These are phyloP conservation scores for Nicotiana knightiana DNA, from an alignment of 257 asterid genomes.

Conservation along the genomic window DNA sequence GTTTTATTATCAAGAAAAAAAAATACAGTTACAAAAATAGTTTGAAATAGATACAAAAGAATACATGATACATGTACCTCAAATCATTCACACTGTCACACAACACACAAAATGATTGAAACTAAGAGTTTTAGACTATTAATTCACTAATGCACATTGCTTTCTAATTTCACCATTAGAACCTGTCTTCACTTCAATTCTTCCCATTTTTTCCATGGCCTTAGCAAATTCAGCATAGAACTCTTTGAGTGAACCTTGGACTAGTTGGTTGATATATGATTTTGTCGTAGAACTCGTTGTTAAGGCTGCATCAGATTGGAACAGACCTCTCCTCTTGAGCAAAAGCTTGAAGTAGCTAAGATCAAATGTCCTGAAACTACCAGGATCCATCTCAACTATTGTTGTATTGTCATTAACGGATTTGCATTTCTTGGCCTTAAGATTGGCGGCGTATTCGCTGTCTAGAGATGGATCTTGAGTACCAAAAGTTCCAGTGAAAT, in stretches of 20 bases:
- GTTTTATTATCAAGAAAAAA: neutral
- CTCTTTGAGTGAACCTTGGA: constrained; percentile 23
- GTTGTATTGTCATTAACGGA: constrained; percentile 32
- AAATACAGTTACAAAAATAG: neutral
- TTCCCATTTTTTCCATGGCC: constrained; percentile 75
- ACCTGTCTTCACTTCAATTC: constrained; percentile 46
- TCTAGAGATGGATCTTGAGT: constrained; percentile 59
- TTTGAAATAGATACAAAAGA: neutral
- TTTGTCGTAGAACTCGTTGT: constrained; percentile 32
- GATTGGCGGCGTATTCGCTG: constrained; percentile 56
- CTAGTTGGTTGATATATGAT: constrained; percentile 28
- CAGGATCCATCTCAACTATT: constrained; percentile 68
- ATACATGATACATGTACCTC: neutral
- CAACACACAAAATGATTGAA: neutral
- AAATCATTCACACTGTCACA: neutral
- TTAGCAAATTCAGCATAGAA: constrained; percentile 44
- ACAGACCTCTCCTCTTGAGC: constrained; percentile 62
- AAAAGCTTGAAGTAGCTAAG: constrained; percentile 50
- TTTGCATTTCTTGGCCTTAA: constrained; percentile 42
- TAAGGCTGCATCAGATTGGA: constrained; percentile 57
- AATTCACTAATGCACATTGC: constrained; percentile 57
- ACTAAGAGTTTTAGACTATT: constrained; percentile 8
- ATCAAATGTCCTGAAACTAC: constrained; percentile 66
- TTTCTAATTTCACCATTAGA: constrained; percentile 50
- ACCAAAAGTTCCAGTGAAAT: constrained; percentile 51